These are phyloP conservation scores for Rosa rugosa DNA, from an alignment of 306 rosid species.

Conservation along the genomic window DNA sequence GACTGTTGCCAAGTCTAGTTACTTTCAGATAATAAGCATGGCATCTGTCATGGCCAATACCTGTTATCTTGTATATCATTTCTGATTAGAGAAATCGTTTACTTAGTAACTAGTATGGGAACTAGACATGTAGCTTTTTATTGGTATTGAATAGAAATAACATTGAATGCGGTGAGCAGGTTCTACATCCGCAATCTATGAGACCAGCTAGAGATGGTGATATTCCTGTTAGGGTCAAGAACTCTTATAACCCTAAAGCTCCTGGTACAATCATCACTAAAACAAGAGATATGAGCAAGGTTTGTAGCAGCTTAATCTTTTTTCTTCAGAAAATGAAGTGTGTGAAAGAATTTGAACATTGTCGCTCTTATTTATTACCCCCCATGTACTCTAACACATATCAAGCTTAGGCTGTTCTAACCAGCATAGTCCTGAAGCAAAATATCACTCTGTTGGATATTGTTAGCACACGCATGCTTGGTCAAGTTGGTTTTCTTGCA, in stretches of 20 bases:
- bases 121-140: not conserved
- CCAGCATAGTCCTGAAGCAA: conserved; percentile 66
- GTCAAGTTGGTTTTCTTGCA: conserved; percentile 70
- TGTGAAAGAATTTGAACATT: not conserved
- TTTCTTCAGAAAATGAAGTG: not conserved
- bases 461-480: conserved; percentile 77
- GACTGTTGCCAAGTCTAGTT: not conserved
- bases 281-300: conserved; percentile 73
- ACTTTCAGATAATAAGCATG: not conserved
- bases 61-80: not conserved
- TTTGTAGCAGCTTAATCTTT: conserved; percentile 33
- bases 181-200: conserved; percentile 75
- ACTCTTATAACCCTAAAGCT: conserved; percentile 70
- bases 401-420: conserved; percentile 51
- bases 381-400: not conserved
- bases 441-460: conserved; percentile 72
- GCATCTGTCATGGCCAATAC: not conserved
- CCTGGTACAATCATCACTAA: conserved; percentile 65
- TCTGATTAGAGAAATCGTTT: not conserved
- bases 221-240: conserved; percentile 73
- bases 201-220: conserved; percentile 71
- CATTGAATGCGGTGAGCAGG: conserved; percentile 31
- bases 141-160: not conserved
- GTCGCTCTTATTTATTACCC: not conserved
- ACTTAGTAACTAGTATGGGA: not conserved